A percentile compares a stretch with the other conserved stretches of the same genome.
Evolutionary conservation across 257 asterid species (phyloP).

Genomic region (Solanum clarkiae): DNA sequence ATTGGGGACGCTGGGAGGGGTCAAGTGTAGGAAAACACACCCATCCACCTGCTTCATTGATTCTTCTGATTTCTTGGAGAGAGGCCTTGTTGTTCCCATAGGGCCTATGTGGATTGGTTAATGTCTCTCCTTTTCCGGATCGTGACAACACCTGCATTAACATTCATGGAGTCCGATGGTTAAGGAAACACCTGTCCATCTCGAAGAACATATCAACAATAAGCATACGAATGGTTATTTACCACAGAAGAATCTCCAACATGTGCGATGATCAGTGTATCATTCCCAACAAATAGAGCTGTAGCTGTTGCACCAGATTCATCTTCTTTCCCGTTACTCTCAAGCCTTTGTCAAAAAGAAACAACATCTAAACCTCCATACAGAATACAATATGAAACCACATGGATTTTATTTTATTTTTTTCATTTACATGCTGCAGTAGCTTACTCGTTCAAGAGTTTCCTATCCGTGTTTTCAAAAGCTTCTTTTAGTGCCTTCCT

Average conservation of each 20-base stretch:
- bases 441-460: slow-evolving; percentile 59
- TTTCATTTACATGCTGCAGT: neutral
- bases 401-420: neutral
- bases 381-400: slow-evolving; percentile 26
- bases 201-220: neutral
- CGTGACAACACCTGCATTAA: slow-evolving; percentile 57
- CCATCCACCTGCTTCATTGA: slow-evolving; percentile 94
- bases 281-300: slow-evolving; percentile 46
- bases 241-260: slow-evolving; percentile 95
- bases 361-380: slow-evolving; percentile 45
- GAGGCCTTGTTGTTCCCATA: slow-evolving; percentile 61
- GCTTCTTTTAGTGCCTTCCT: slow-evolving; percentile 62
- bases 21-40: slow-evolving; percentile 31
- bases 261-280: slow-evolving; percentile 52
- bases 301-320: slow-evolving; percentile 97
- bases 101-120: slow-evolving; percentile 87
- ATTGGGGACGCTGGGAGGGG: neutral
- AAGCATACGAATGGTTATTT: neutral
- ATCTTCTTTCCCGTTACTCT: slow-evolving; percentile 45
- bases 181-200: neutral
- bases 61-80: slow-evolving; percentile 70
- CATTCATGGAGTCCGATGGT: neutral
- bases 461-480: slow-evolving; percentile 53
- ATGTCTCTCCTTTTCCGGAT: slow-evolving; percentile 51
- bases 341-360: slow-evolving; percentile 87